These are phyloP conservation scores for Lathyrus aphaca DNA, from an alignment of 306 rosid species.

Conservation along the genomic window DNA sequence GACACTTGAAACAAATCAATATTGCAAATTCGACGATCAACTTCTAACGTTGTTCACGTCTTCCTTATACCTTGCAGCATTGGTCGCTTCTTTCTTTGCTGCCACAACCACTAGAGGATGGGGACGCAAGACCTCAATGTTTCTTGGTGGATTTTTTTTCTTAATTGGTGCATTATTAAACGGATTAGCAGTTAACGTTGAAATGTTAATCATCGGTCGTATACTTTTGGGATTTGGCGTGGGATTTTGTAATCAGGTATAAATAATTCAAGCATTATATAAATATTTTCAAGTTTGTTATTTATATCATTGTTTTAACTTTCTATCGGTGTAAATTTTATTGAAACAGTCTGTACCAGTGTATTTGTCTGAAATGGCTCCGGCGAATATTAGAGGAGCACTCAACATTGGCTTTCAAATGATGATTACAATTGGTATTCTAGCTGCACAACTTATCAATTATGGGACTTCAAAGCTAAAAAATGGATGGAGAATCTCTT, in stretches of 20 bases:
- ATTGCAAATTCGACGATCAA: slow-evolving; percentile 34
- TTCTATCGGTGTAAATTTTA: no score
- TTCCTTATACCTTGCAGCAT: slow-evolving; percentile 36
- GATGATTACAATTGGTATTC: slow-evolving; percentile 44
- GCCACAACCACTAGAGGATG: slow-evolving; percentile 17
- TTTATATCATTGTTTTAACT: no score
- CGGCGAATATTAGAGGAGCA: slow-evolving; percentile 40
- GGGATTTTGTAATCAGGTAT: slow-evolving; percentile 42
- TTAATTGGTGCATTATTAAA: slow-evolving; percentile 33
- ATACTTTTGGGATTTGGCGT: slow-evolving; percentile 39
- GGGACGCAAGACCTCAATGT: slow-evolving; percentile 39
- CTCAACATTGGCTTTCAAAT: slow-evolving; percentile 41
- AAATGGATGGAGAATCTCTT: slow-evolving; percentile 41
- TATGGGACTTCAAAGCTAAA: slow-evolving; percentile 1
- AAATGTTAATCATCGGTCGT: slow-evolving; percentile 45
- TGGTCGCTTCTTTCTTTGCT: slow-evolving; percentile 39
- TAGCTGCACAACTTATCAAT: slow-evolving; percentile 40
- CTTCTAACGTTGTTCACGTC: slow-evolving; percentile 39
- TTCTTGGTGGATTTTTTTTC: slow-evolving; percentile 39
- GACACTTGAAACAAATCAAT: not conserved
- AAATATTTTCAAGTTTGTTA: no score
- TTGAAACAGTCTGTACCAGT: slow-evolving; percentile 39
- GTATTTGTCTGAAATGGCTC: slow-evolving; percentile 46
- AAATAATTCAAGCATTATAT: not conserved
- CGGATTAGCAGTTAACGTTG: slow-evolving; percentile 15